phyloP scores from a whole-genome alignment of 2,329 filamentous ascomycete species.

The Gnomoniopsis sp. region DNA sequence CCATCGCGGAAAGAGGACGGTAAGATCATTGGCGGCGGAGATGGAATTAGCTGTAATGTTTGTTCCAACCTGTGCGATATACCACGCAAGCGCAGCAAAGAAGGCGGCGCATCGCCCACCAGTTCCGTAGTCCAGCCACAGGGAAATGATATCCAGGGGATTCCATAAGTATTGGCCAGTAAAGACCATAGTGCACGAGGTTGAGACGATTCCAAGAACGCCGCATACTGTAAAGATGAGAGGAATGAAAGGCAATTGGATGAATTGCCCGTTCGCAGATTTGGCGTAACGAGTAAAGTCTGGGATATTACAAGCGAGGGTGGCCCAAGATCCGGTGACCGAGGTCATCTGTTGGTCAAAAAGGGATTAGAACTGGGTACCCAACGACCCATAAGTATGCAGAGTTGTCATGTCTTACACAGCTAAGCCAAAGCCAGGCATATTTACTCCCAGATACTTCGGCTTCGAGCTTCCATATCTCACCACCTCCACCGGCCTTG shows the following conservation, averaged over 20 bases:
- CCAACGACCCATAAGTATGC: background rate
- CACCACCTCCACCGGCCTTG: conserved; percentile 49
- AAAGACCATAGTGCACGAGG: conserved; percentile 49
- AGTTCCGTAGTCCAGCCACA: conserved; percentile 41
- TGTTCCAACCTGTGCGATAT: conserved; percentile 52
- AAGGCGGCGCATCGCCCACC: conserved; percentile 40
- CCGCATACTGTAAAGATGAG: conserved; percentile 46
- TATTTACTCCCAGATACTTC: conserved; percentile 41
- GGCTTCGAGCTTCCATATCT: conserved; percentile 32
- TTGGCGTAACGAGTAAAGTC: conserved; percentile 50
- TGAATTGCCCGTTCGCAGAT: conserved; percentile 32
- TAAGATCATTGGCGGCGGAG: conserved; percentile 52
- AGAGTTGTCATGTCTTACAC: conserved; percentile 25
- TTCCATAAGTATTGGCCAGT: conserved; percentile 51
- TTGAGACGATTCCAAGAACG: conserved; percentile 54
- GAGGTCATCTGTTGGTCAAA: conserved; percentile 27
- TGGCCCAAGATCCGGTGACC: conserved; percentile 42
- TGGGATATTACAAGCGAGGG: conserved; percentile 45
- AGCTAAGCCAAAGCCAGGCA: conserved; percentile 43
- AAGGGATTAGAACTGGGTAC: background rate
- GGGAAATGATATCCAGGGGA: conserved; percentile 41
- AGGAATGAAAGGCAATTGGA: conserved; percentile 42
- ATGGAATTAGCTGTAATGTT: conserved; percentile 56
- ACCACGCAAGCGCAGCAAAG: conserved; percentile 50
- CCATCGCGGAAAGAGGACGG: conserved; percentile 49